A percentile compares a stretch with the other conserved stretches of the same genome.
These are phyloP conservation scores for Fusarium coicis DNA, from an alignment of 2,329 filamentous ascomycete genomes.

Conservation along the genomic window DNA sequence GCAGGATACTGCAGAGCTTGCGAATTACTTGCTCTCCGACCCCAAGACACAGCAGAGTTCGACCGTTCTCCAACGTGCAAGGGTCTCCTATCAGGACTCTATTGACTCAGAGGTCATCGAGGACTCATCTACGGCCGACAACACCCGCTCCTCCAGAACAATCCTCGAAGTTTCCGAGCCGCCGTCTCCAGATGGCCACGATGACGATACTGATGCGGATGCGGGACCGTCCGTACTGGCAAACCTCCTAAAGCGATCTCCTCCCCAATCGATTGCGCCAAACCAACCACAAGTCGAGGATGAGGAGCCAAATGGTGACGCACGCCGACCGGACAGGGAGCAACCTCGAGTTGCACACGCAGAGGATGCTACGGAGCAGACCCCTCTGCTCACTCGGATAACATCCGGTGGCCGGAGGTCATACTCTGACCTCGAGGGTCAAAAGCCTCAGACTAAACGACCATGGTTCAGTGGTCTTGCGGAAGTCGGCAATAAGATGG, in stretches of 20 bases:
- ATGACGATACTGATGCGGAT: conserved; percentile 29
- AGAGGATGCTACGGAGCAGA: conserved; percentile 54
- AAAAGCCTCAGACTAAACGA: conserved; percentile 52
- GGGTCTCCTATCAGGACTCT: conserved; percentile 46
- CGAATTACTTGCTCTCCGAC: conserved; percentile 81
- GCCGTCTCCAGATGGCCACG: conserved; percentile 41
- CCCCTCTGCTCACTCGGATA: conserved; percentile 57
- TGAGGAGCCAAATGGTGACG: conserved; percentile 15
- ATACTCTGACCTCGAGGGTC: conserved; percentile 61
- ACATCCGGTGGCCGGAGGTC: conserved; percentile 46
- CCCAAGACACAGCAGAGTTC: conserved; percentile 58
- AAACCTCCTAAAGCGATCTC: conserved; percentile 61
- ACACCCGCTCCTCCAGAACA: conserved; percentile 54
- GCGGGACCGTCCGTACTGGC: conserved; percentile 57
- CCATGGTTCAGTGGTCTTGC: conserved; percentile 51
- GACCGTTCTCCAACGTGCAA: conserved; percentile 57
- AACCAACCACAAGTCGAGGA: conserved; percentile 22
- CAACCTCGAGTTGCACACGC: conserved; percentile 13
- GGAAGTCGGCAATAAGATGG: conserved; percentile 47
- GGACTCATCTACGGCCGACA: conserved; percentile 37
- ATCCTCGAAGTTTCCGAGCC: conserved; percentile 71
- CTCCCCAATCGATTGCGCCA: conserved; percentile 52
- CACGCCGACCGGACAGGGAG: conserved; percentile 16
- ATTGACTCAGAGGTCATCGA: conserved; percentile 39
- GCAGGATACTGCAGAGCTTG: conserved; percentile 87